Conservation (phyloP, 2,329 filamentous ascomycete genomes). For the Neofusicoccum sp. region DNA sequence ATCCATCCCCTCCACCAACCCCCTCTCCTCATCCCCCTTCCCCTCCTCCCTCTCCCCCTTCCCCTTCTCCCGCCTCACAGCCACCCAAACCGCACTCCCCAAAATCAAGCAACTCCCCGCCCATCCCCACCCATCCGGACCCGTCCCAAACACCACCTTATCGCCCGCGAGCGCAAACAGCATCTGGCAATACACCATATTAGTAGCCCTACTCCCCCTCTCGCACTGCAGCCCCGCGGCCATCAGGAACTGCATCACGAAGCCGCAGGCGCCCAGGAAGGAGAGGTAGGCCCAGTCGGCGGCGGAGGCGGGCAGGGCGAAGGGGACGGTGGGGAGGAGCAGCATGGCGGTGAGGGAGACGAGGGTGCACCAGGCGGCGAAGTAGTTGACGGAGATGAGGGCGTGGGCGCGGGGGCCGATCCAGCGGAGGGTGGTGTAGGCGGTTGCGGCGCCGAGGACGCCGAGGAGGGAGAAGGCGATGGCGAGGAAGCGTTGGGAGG, state of each 20-base stretch:
- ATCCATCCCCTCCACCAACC: constrained; percentile 24
- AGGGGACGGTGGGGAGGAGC: constrained; percentile 60
- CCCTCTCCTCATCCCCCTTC: constrained; percentile 38
- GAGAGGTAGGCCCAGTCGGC: constrained; percentile 69
- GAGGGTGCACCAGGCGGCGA: constrained; percentile 69
- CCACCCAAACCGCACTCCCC: constrained; percentile 67
- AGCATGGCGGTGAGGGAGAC: constrained; percentile 68
- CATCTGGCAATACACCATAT: constrained; percentile 72
- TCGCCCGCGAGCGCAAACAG: constrained; percentile 68
- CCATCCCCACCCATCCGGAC: constrained; percentile 60
- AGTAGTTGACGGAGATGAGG: constrained; percentile 85
- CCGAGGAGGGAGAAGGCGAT: constrained; percentile 74
- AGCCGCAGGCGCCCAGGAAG: constrained; percentile 72
- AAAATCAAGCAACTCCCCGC: constrained; percentile 65
- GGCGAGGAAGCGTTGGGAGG: constrained; percentile 68
- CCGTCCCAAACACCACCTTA: constrained; percentile 64
- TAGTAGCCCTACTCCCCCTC: constrained; percentile 54
- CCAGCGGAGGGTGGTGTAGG: constrained; percentile 74
- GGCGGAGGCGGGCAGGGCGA: constrained; percentile 56
- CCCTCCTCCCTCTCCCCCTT: constrained; percentile 27
- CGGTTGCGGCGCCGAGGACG: constrained; percentile 73
- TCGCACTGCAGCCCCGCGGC: constrained; percentile 76
- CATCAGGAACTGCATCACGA: constrained; percentile 83
- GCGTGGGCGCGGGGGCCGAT: constrained; percentile 81
- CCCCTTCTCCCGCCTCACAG: constrained; percentile 52